Base-by-base conservation (phyloP, 1,284 basidiomycete genomes). In the Ceratobasidium sp. region DNA sequence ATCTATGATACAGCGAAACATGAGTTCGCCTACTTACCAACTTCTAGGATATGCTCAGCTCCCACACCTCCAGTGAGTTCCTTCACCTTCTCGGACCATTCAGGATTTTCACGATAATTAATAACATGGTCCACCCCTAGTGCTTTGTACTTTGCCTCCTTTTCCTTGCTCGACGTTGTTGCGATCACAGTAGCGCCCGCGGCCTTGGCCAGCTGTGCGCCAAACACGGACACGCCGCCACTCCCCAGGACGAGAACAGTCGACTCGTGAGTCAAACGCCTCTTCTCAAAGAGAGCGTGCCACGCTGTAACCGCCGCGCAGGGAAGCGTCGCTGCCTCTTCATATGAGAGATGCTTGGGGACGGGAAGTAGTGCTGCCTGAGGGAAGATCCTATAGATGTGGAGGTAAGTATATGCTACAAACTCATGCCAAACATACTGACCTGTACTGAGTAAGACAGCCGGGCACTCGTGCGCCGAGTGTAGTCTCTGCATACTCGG, bases 141-240 rank as follows among this genome's bases (percentile, higher is more conserved):
- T 72, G 84, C 82, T 69, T 82, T 82, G 0, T 84, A 86, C 15
- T 85, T 69, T 76, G 86, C 82, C 8, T 89, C 82, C 80, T 91
- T 91, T 50, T 87, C 85, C 76, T 90, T 88, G 0, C 88, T 88
- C 0, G 89, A 90, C 0, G 88, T 90, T 0, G 89, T 90, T 27
- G 85, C 83, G 75, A 92, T 89, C 24, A 88, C 88, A 4, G 80
- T 85, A 1, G 89, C 89, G 17, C 90, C 89, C 0, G 86, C 84
- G 0, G 87, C 88, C 22, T 86, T 82, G 0, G 89, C 89, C 53
- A 91, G 82, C 79, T 90, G 89, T 0, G 86, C 78, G 33, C 81
- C 86, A 78, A 87, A 85, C 31, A 87, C 85, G 1, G 87, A 88
- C 17, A 90, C 89, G 48, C 89, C 89, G 4, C 89, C 89, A 0